Conservation (phyloP, 2,329 filamentous ascomycete genomes). For the Metarhizium album region DNA sequence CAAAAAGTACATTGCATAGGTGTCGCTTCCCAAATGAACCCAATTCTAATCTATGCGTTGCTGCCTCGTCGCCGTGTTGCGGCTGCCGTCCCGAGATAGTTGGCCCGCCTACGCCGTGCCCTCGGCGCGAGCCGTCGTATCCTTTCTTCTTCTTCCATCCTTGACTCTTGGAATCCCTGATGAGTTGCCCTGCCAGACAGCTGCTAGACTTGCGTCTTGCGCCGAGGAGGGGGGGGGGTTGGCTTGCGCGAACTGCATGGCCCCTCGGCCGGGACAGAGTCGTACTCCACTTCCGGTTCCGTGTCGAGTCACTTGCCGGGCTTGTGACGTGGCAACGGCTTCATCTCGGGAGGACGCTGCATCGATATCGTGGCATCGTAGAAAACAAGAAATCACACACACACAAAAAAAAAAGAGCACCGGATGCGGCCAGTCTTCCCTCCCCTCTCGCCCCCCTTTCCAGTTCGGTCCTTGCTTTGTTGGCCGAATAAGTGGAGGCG, state of each 20-base stretch:
- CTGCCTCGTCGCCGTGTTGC: background rate
- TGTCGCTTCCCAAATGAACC: background rate
- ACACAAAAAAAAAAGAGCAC: background rate
- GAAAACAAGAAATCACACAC: background rate
- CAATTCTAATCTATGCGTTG: background rate
- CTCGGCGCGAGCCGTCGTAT: too few relatives aligned
- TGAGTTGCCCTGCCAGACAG: background rate
- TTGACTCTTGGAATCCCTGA: background rate
- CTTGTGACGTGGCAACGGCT: background rate
- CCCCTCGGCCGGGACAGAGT: too few relatives aligned
- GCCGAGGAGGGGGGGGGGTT: too few relatives aligned
- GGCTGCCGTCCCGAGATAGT: too few relatives aligned
- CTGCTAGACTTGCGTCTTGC: too few relatives aligned
- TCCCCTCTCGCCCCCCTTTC: background rate
- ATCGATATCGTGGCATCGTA: background rate
- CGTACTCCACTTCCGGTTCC: background rate
- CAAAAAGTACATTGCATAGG: background rate
- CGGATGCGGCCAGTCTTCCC: too few relatives aligned
- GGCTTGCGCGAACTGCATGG: too few relatives aligned
- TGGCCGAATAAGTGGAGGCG: background rate
- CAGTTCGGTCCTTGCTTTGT: background rate
- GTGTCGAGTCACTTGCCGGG: background rate
- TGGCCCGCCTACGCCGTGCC: too few relatives aligned
- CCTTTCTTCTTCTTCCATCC: too few relatives aligned
- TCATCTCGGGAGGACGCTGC: background rate